A percentile compares a stretch with the other conserved stretches of the same genome.
Conservation (phyloP, 805 yeast species). For the Naumovozyma dairenensis region DNA sequence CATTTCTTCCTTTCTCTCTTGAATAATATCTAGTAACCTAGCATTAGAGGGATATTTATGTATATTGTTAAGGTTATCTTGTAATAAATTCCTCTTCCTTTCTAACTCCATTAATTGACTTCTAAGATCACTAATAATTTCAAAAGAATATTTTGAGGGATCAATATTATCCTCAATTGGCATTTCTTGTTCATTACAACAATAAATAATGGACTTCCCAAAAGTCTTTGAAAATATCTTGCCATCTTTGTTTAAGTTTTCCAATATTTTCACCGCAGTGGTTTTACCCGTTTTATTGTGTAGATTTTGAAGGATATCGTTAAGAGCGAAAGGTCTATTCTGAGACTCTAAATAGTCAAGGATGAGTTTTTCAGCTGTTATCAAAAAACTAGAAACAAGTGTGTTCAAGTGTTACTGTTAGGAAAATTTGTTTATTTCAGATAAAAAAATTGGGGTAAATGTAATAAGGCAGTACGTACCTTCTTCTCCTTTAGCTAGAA, state of each 20-base stretch:
- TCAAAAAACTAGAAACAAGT: no score
- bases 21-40: slow-evolving; percentile 6
- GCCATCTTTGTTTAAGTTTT: slow-evolving; percentile 26
- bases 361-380: slow-evolving; percentile 27
- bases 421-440: no score
- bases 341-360: slow-evolving; percentile 33
- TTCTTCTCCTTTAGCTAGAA: slow-evolving; percentile 16
- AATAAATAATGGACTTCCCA: slow-evolving; percentile 37
- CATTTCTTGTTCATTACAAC: slow-evolving; percentile 29
- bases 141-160: slow-evolving; percentile 8
- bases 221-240: slow-evolving; percentile 32
- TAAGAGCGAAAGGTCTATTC: slow-evolving; percentile 39
- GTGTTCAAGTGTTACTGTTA: no score
- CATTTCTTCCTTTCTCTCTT: slow-evolving; percentile 4
- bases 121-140: slow-evolving; percentile 15
- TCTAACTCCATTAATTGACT: slow-evolving; percentile 18
- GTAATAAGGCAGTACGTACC: slow-evolving; percentile 4
- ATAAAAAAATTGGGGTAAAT: neutral
- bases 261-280: slow-evolving; percentile 30
- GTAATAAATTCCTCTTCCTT: slow-evolving; percentile 8
- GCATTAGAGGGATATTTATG: slow-evolving; percentile 14
- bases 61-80: slow-evolving; percentile 6
- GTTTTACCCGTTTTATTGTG: slow-evolving; percentile 33
- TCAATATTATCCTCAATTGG: slow-evolving; percentile 6
- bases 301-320: slow-evolving; percentile 38